Base-by-base conservation (phyloP, 169 alveolate genomes). In the Plasmodium vinckei region DNA sequence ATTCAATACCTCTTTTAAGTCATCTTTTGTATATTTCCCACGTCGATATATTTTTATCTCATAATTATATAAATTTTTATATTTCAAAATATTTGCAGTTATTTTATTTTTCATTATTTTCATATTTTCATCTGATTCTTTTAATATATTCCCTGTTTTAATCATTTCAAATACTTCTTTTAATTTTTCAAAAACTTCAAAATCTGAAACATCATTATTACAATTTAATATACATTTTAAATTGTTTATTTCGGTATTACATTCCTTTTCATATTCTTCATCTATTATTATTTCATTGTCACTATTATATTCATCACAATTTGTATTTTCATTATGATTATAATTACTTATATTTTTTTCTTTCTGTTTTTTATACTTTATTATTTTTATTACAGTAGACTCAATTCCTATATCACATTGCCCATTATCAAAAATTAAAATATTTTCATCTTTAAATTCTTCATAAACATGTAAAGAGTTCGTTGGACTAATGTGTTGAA, bases 401-500 rank as follows among this genome's bases (percentile, higher is more conserved):
- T 98, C 99, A 51, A 98, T 95, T 9, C 99, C 98, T 82, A 96
- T 60, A 68, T 92, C 72, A 72, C 98, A 97, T 47, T 91, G 90
- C 1, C 98, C 99, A 49, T 98, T 99, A 82, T 97, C 98, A 42
- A 98, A 82, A 27, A 98, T 97, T 54, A 91, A 92, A 47, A 98
- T 95, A 19, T 94, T 94, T 64, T 96, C 99, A 23, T 91, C 73
- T 72, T 67, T 77, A 75, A 98, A 98, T 91, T 98, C 99, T 63
- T 96, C 89, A 23, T 92, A 88, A 12, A 98, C 99, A 88, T 98
- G 99, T 46, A 94, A 90, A 10, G 98, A 97, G 44, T 93, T 93
- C 0, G 99, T 97, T 7, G 99, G 99, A 73, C 98, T 95, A n/a
- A 98, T 98, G 93, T 98, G 99, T 21, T 98, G 97, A 65, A 98